phyloP scores from a whole-genome alignment of 768 basidiomycete species.

The Termitomyces sp. region DNA sequence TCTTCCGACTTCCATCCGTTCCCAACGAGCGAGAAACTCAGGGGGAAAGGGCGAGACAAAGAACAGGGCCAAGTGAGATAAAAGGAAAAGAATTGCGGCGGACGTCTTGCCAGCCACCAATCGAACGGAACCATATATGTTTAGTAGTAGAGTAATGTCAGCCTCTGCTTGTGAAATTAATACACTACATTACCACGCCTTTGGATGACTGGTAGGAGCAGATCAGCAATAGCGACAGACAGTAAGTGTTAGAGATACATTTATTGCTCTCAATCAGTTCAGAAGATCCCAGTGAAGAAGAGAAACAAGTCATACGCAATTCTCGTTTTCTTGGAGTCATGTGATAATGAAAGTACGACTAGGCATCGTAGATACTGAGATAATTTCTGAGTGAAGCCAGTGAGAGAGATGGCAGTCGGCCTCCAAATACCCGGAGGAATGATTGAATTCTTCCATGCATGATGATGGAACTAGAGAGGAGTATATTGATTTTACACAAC shows the following conservation, averaged over 20 bases:
- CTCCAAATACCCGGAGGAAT: no score
- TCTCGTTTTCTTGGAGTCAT: not conserved
- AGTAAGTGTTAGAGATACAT: no score
- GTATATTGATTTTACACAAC: no score
- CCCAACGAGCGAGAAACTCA: not conserved
- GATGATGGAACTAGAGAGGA: not conserved
- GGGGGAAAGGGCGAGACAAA: not conserved
- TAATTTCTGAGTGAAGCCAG: not conserved
- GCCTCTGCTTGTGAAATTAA: not conserved
- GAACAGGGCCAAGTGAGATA: not conserved
- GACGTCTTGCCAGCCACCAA: not conserved
- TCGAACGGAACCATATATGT: not conserved
- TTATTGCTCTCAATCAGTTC: no score
- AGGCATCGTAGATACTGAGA: not conserved
- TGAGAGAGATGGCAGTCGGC: not conserved
- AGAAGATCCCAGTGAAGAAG: no score
- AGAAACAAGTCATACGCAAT: not conserved
- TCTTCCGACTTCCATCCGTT: slow-evolving; percentile 10
- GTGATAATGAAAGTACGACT: not conserved
- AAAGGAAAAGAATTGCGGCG: not conserved
- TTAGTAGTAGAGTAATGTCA: not conserved
- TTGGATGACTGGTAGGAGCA: no score
- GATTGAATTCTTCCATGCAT: not conserved
- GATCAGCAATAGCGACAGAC: not conserved
- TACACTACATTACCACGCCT: not conserved